Conservation (phyloP, 768 basidiomycete species). For the Suillus lakei region DNA sequence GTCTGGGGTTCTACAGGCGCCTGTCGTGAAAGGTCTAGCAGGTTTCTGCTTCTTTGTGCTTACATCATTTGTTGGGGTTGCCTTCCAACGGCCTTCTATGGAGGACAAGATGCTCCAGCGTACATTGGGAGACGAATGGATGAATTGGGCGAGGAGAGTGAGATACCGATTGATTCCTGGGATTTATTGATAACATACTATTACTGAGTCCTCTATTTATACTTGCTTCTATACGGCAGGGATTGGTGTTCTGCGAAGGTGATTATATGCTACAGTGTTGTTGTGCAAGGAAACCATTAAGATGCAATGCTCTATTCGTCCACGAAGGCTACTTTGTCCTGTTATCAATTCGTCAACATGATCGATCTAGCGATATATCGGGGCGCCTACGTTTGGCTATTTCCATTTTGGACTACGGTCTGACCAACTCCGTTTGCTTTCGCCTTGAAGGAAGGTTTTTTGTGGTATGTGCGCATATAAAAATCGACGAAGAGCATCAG, state of each 20-base stretch:
- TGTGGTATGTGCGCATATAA: constrained; percentile 27
- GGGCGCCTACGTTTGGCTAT: background rate
- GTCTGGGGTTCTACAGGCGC: no score
- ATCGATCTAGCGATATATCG: background rate
- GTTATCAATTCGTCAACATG: background rate
- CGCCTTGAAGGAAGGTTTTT: background rate
- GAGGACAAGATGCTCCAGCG: background rate
- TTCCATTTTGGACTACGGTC: background rate
- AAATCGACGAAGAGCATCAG: constrained; percentile 29
- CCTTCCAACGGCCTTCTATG: no score
- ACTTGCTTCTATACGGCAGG: background rate
- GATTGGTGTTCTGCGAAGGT: background rate
- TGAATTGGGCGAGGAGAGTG: background rate
- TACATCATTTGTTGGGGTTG: no score
- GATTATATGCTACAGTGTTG: background rate
- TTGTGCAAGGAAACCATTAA: background rate
- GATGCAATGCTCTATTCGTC: background rate
- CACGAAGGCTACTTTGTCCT: background rate
- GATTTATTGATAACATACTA: background rate
- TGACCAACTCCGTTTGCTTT: background rate
- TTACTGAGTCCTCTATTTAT: background rate
- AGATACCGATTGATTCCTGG: background rate
- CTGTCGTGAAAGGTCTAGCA: no score
- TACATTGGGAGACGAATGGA: background rate
- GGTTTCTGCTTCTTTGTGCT: no score